Percentiles rank a stretch among this genome's conserved stretches.
phyloP scores from a whole-genome alignment of 441 rosid genomes.

The Adansonia gregorii region DNA sequence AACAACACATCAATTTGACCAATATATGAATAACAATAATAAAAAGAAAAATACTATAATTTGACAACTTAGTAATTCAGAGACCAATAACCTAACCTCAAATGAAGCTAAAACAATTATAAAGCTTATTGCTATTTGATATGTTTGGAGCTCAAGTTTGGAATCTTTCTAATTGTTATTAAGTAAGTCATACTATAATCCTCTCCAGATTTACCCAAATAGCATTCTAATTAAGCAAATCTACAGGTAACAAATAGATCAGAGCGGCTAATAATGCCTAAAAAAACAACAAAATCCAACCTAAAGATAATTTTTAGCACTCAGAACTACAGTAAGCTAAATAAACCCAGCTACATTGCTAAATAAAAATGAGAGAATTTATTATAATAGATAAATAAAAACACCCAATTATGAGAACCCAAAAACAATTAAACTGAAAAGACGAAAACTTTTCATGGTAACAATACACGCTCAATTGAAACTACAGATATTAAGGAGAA shows the following conservation, averaged over 20 bases:
- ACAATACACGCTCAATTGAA: background rate
- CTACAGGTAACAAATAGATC: background rate
- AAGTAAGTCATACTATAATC: background rate
- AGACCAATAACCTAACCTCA: background rate
- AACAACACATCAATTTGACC: background rate
- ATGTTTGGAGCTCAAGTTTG: background rate
- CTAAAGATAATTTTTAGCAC: background rate
- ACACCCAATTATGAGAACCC: background rate
- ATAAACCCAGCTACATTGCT: background rate
- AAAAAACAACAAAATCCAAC: too few relatives aligned
- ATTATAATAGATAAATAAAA: background rate
- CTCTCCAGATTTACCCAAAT: background rate
- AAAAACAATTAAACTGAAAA: background rate
- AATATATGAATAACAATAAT: background rate
- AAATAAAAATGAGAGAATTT: background rate
- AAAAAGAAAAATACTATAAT: conserved; percentile 11
- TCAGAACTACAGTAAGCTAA: background rate
- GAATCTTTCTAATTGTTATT: background rate
- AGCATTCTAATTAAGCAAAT: background rate
- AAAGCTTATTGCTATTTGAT: background rate
- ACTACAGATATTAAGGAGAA: background rate
- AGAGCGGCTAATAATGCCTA: background rate
- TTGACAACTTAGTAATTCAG: background rate
- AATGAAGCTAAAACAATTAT: conserved; percentile 2
- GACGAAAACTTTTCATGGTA: background rate